Conservation (phyloP, 2,329 filamentous ascomycete species). For the Claviceps paspali region DNA sequence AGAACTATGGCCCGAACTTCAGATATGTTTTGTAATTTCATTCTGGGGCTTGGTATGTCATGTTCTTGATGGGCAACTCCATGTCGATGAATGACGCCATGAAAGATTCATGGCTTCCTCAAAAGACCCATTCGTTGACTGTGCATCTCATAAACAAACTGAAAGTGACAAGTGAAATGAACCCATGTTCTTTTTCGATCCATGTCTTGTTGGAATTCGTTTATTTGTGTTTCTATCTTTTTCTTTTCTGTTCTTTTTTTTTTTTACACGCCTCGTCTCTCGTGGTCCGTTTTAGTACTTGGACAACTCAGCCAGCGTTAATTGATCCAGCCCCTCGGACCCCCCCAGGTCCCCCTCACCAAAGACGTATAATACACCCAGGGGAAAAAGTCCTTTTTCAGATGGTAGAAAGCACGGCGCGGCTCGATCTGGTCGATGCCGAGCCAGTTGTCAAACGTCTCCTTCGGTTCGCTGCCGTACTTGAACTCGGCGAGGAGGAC, state of each 20-base stretch:
- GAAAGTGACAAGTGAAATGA: too few species aligned
- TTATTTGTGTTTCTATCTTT: too few species aligned
- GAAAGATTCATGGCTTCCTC: too few species aligned
- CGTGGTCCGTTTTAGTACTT: neutral
- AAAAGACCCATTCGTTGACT: too few species aligned
- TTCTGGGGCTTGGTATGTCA: neutral
- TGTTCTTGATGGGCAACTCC: too few species aligned
- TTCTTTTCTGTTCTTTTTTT: too few species aligned
- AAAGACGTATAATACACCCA: conserved; percentile 48
- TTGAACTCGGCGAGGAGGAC: conserved; percentile 51
- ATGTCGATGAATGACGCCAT: too few species aligned
- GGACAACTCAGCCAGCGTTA: neutral
- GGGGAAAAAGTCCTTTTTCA: conserved; percentile 54
- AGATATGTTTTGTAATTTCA: conserved; percentile 3
- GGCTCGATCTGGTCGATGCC: conserved; percentile 43
- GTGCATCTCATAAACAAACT: too few species aligned
- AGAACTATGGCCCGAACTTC: conserved; percentile 6
- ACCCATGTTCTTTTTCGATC: too few species aligned
- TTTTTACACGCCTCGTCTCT: neutral
- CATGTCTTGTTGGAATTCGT: too few species aligned
- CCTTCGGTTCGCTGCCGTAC: conserved; percentile 46
- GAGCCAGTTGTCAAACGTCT: conserved; percentile 40
- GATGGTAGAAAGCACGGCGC: conserved; percentile 40
- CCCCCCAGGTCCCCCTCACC: conserved; percentile 48
- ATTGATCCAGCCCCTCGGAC: conserved; percentile 35